phyloP scores from a whole-genome alignment of 768 basidiomycete species.

The Boletus vermiculosoides region DNA sequence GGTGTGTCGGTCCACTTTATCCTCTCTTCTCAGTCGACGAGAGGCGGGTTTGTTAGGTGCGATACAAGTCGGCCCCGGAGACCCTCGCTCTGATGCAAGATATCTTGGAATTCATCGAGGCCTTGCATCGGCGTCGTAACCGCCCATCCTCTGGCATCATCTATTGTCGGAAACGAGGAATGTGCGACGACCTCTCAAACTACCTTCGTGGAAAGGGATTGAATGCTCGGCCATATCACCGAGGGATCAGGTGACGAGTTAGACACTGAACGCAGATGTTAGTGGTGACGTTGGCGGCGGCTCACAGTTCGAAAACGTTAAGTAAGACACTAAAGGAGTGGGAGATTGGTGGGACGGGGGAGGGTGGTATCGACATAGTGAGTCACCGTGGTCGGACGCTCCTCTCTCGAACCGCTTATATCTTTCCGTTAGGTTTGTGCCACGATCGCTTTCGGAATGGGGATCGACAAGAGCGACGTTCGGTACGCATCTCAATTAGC shows the following conservation, averaged over 20 bases:
- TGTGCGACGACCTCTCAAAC: constrained; percentile 64
- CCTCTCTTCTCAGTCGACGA: not conserved
- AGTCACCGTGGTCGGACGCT: constrained; percentile 19
- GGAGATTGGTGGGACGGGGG: constrained; percentile 52
- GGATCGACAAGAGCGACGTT: constrained; percentile 81
- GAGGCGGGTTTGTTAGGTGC: constrained; percentile 43
- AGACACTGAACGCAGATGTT: not conserved
- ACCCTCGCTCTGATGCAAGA: constrained; percentile 58
- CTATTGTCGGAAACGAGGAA: constrained; percentile 67
- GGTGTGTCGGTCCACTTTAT: constrained; percentile 34
- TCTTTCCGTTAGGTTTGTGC: constrained; percentile 58
- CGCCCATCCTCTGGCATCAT: constrained; percentile 68
- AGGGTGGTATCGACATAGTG: constrained; percentile 62
- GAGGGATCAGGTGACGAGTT: constrained; percentile 53
- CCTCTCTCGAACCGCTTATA: not conserved
- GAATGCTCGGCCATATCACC: constrained; percentile 71
- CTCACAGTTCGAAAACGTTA: constrained; percentile 45
- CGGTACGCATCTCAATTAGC: constrained; percentile 38
- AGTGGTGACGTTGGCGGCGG: not conserved
- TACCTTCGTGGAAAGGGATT: constrained; percentile 68
- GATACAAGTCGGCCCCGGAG: constrained; percentile 57
- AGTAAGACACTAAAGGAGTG: constrained; percentile 57
- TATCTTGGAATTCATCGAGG: constrained; percentile 63
- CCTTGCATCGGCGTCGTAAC: constrained; percentile 57
- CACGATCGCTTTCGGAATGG: constrained; percentile 83